Evolutionary conservation across 2,329 filamentous ascomycete species (phyloP).

Genomic region (Aureobasidium zeae): DNA sequence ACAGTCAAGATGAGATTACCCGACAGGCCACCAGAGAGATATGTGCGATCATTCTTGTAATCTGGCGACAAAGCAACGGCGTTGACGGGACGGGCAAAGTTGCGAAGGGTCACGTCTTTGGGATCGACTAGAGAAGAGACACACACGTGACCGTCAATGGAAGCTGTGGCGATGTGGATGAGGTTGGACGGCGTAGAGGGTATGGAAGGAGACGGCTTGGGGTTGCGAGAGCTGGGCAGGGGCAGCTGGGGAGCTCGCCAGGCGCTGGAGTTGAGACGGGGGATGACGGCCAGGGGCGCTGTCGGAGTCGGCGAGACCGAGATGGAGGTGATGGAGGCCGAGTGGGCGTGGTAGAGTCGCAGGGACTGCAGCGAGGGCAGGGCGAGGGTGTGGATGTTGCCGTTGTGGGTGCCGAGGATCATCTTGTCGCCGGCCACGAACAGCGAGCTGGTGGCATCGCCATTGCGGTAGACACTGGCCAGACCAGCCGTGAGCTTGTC

Average conservation of each 20-base stretch:
- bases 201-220: conserved; percentile 47
- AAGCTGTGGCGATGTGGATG: conserved; percentile 87
- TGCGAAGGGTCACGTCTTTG: conserved; percentile 83
- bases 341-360: conserved; percentile 84
- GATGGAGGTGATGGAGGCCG: conserved; percentile 78
- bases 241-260: conserved; percentile 4
- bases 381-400: conserved; percentile 84
- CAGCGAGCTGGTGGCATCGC: conserved; percentile 87
- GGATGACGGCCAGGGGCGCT: conserved; percentile 38
- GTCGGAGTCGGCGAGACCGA: conserved; percentile 84
- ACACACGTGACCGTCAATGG: conserved; percentile 92
- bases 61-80: conserved; percentile 90
- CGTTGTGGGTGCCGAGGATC: conserved; percentile 93
- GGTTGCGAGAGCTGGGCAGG: neutral
- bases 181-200: conserved; percentile 75
- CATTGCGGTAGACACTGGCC: conserved; percentile 77
- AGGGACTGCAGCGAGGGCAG: conserved; percentile 73
- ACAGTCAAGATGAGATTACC: conserved; percentile 80
- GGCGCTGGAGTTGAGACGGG: conserved; percentile 11
- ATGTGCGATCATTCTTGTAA: conserved; percentile 79
- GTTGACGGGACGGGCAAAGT: conserved; percentile 88
- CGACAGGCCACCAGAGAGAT: conserved; percentile 81
- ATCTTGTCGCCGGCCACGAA: conserved; percentile 92
- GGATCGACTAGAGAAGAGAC: conserved; percentile 77
- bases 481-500: conserved; percentile 74